Evolutionary conservation across 305 asterid species (phyloP), one percentile per base, ranked within the genome.

Genomic region (Solanum hybrid): DNA sequence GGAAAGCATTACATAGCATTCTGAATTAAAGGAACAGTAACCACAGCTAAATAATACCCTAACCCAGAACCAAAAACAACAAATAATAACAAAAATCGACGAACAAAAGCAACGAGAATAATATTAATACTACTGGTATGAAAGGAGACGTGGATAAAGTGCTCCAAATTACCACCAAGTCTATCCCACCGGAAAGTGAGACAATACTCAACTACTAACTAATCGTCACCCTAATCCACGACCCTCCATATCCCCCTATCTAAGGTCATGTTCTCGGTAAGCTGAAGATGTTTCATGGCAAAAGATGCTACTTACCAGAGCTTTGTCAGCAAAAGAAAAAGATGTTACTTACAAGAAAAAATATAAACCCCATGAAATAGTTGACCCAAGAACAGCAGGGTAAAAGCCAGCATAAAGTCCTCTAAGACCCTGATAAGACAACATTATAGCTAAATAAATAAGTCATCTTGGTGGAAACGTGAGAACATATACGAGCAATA

Each of bases 381-480:
- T 96, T 73, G 99, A 98, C 90, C 99, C 99, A 89, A 98, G 97
- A 94, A 96, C 97, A 81, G 99, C 99, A 90, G 98, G 99, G 88
- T 92, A 96, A 92, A 98, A 96, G 86, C 99, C 99, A 89, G 96
- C 98, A 92, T 98, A 98, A 81, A 98, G 95, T 88, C 99, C 99
- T 95, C 95, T 92, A 76, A 96, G 64, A 89, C 98, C 99, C 99
- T 97, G 97, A 91, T 92, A 89, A 91, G 78, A 34, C 86, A 51
- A 88, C 6, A 76, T 8, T 31, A 26, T 88, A 72, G 77, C 77
- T 71, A 71, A 71, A 82, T 24, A n/a, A 85, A 85, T 81, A 31
- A 5, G 42, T 56, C 77, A 32, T 32, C 34, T 85, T 32, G 46
- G 88, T 11, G 77, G 88, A 56, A 60, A 56, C 24, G n/a, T 32